Conservation (phyloP, 2,329 filamentous ascomycete genomes). For the Clonostachys chloroleuca region DNA sequence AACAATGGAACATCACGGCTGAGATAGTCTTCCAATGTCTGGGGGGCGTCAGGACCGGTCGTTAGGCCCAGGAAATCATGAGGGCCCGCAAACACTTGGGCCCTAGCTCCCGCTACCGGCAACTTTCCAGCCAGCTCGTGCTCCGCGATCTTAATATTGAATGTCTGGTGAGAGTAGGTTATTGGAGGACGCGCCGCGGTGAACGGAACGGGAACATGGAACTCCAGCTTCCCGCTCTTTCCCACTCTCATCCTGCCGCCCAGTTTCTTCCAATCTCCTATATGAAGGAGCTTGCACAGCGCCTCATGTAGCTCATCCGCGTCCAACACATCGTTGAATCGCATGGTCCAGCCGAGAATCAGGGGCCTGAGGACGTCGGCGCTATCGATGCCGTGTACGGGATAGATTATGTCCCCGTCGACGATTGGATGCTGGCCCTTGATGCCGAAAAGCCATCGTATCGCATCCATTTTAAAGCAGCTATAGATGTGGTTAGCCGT, state of each 20-base stretch:
- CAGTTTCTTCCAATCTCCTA: conserved; percentile 39
- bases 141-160: conserved; percentile 28
- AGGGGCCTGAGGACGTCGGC: conserved; percentile 12
- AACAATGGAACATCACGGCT: conserved; percentile 36
- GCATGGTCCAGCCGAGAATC: conserved; percentile 24
- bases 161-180: conserved; percentile 27
- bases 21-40: conserved; percentile 30
- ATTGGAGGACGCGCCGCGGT: conserved; percentile 27
- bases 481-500: no score
- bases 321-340: conserved; percentile 42
- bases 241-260: conserved; percentile 34
- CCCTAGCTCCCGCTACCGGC: conserved; percentile 16
- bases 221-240: conserved; percentile 17
- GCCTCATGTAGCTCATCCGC: conserved; percentile 24
- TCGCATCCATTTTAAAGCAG: no score
- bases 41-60: conserved; percentile 5
- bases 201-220: conserved; percentile 22
- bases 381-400: conserved; percentile 24
- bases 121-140: conserved; percentile 32
- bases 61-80: conserved; percentile 9
- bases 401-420: conserved; percentile 16
- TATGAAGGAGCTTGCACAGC: conserved; percentile 29
- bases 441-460: neutral
- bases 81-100: conserved; percentile 7
- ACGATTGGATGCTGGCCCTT: neutral